Percentiles rank a stretch among this genome's conserved stretches.
Evolutionary conservation across 768 basidiomycete species (phyloP).

Genomic region (Serendipita sp.): DNA sequence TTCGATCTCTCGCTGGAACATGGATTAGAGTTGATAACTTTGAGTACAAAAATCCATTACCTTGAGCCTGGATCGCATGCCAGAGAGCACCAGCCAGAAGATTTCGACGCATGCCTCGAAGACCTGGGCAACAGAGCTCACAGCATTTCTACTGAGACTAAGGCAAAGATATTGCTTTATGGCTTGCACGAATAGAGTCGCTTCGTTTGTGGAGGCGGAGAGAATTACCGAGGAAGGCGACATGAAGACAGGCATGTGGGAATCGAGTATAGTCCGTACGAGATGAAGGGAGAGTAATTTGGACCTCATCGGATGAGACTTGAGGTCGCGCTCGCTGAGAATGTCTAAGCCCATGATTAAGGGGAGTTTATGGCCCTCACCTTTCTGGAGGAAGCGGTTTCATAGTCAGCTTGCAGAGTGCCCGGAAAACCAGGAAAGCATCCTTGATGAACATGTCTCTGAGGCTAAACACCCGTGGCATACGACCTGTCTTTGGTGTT

Average conservation of each 20-base stretch:
- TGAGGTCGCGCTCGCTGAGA: constrained; percentile 79
- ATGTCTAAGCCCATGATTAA: not conserved
- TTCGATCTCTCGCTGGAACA: constrained; percentile 90
- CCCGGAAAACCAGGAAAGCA: constrained; percentile 93
- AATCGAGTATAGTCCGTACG: constrained; percentile 79
- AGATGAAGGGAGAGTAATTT: constrained; percentile 90
- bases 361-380: constrained; percentile 27
- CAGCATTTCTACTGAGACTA: constrained; percentile 84
- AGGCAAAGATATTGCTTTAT: constrained; percentile 93
- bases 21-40: not conserved
- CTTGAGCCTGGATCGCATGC: constrained; percentile 92
- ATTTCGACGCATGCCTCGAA: constrained; percentile 98
- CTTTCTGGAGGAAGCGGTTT: constrained; percentile 89
- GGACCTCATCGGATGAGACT: constrained; percentile 94
- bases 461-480: constrained; percentile 38
- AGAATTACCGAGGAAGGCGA: constrained; percentile 83
- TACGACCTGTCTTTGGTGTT: constrained; percentile 16
- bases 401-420: constrained; percentile 95
- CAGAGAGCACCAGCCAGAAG: constrained; percentile 90
- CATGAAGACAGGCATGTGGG: constrained; percentile 80
- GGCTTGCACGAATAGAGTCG: constrained; percentile 80
- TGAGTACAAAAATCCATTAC: constrained; percentile 26
- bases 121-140: constrained; percentile 88
- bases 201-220: constrained; percentile 76
- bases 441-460: constrained; percentile 93